A percentile compares a stretch with the other conserved stretches of the same genome.
Evolutionary conservation across 805 yeast genomes (phyloP).

Genomic region (Suhomyces kilbournensis): DNA sequence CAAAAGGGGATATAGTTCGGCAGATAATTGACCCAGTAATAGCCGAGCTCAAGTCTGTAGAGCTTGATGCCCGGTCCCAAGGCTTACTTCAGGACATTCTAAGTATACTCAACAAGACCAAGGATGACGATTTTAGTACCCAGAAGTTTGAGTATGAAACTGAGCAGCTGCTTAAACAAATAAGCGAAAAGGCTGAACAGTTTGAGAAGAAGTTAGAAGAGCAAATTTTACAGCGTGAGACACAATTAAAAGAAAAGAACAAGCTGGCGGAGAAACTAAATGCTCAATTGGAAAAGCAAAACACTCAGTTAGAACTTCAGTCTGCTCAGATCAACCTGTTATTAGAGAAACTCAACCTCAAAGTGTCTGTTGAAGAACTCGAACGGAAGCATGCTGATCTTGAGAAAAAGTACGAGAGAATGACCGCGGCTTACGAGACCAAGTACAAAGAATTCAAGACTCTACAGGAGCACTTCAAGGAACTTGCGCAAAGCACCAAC

Average conservation of each 20-base stretch:
- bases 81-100: constrained; percentile 14
- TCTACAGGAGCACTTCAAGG: constrained; percentile 20
- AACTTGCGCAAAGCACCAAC: constrained; percentile 15
- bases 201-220: background rate
- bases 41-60: constrained; percentile 23
- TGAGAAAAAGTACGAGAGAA: constrained; percentile 12
- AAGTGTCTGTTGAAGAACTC: background rate
- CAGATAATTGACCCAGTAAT: constrained; percentile 26
- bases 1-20: constrained; percentile 11
- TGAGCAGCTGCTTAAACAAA: background rate
- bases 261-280: background rate
- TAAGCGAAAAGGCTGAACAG: background rate
- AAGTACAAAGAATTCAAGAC: constrained; percentile 21
- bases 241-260: background rate
- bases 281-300: background rate
- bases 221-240: background rate
- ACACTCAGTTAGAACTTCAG: background rate
- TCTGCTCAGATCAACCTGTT: background rate
- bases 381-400: constrained; percentile 1
- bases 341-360: background rate
- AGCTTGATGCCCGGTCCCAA: constrained; percentile 18
- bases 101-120: background rate
- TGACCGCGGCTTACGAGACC: constrained; percentile 20
- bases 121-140: background rate
- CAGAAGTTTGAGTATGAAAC: constrained; percentile 1